Percentiles rank a stretch among this genome's conserved stretches.
Conservation (phyloP, 495 filamentous ascomycete genomes). For the Penicillium cosmopolitanum region DNA sequence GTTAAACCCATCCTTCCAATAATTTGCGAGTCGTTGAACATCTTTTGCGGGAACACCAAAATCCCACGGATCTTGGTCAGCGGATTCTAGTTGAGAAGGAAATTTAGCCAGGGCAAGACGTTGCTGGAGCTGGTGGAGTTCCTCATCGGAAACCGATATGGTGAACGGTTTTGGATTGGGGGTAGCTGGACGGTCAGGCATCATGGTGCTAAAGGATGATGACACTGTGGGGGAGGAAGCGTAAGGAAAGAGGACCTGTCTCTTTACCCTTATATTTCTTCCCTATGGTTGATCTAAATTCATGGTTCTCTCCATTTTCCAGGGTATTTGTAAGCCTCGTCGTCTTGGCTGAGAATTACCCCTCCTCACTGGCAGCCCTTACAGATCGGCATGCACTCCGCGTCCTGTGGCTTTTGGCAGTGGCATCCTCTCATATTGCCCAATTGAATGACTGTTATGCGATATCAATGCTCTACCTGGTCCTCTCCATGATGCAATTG, state of each 20-base stretch:
- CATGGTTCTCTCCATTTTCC: background rate
- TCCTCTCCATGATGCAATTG: no score
- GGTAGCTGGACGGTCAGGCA: constrained; percentile 14
- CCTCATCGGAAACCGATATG: constrained; percentile 42
- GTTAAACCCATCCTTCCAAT: constrained; percentile 46
- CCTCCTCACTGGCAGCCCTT: background rate
- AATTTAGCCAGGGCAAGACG: constrained; percentile 42
- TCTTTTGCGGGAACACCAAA: constrained; percentile 45
- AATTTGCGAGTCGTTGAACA: constrained; percentile 36
- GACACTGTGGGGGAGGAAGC: no score
- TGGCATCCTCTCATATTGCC: background rate
- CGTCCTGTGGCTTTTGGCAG: background rate
- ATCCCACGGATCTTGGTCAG: constrained; percentile 40
- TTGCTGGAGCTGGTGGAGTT: constrained; percentile 39
- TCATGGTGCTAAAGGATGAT: constrained; percentile 5
- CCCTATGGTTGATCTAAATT: no score
- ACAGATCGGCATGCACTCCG: background rate
- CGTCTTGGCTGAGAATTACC: background rate
- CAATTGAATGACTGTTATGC: background rate
- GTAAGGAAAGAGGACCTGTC: no score
- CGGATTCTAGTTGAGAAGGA: constrained; percentile 40
- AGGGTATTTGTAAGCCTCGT: background rate
- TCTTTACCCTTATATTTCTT: no score
- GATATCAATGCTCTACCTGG: no score
- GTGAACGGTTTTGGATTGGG: constrained; percentile 25